These are phyloP conservation scores for Geotrichum histeridarum DNA, from an alignment of 1,139 yeast genomes.

Conservation along the genomic window DNA sequence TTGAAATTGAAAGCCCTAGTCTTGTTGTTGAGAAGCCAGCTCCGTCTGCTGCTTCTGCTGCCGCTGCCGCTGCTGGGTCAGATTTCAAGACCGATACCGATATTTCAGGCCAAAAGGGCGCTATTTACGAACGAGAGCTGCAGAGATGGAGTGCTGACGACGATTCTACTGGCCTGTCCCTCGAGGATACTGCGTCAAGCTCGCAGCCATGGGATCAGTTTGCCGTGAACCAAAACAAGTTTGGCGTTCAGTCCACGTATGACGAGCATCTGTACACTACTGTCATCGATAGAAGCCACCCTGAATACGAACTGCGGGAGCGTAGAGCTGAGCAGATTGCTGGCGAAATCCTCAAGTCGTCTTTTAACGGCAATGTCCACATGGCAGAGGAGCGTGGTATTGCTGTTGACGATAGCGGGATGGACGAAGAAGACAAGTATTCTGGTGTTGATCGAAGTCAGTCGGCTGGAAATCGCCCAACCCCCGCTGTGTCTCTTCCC, in stretches of 20 bases:
- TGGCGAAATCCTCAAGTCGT: constrained; percentile 69
- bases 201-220: constrained; percentile 79
- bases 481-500: constrained; percentile 8
- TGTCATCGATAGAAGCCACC: constrained; percentile 65
- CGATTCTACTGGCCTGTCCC: constrained; percentile 32
- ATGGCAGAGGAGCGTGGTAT: constrained; percentile 88
- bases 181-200: constrained; percentile 38
- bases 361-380: constrained; percentile 64
- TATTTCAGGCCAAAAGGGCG: constrained; percentile 48
- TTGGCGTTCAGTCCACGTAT: constrained; percentile 81
- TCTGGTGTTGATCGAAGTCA: constrained; percentile 67
- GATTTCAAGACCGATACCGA: constrained; percentile 78
- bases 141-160: constrained; percentile 83
- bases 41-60: constrained; percentile 16
- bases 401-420: constrained; percentile 72
- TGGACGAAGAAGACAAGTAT: constrained; percentile 94
- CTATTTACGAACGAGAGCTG: constrained; percentile 60
- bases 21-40: constrained; percentile 31
- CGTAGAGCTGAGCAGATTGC: constrained; percentile 75
- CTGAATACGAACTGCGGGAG: constrained; percentile 63
- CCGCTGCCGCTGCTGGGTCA: constrained; percentile 16
- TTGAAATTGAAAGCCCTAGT: constrained; percentile 48
- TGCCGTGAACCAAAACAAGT: constrained; percentile 78
- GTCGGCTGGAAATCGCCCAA: constrained; percentile 1
- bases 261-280: constrained; percentile 92